Conservation (phyloP, 306 rosid species). For the Cyamopsis tetragonoloba region DNA sequence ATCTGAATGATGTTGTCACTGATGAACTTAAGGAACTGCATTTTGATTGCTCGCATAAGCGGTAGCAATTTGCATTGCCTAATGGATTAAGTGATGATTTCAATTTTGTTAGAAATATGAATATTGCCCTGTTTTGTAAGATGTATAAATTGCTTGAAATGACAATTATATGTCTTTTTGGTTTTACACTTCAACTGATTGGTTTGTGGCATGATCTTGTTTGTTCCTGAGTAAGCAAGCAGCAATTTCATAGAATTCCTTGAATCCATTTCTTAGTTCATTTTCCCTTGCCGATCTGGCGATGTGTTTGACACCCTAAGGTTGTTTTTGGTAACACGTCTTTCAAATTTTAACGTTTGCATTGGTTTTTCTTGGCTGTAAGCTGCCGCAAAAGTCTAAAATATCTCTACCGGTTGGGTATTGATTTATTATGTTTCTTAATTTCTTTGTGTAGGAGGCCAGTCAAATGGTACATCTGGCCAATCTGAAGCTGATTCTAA, state of each 20-base stretch:
- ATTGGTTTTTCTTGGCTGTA: conserved; percentile 6
- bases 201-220: neutral
- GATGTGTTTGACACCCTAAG: neutral
- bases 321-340: neutral
- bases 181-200: neutral
- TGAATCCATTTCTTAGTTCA: neutral
- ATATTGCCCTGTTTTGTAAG: neutral
- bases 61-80: neutral
- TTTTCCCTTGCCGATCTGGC: neutral
- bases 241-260: neutral
- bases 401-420: neutral
- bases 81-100: neutral
- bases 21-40: neutral
- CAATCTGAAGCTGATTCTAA: conserved; percentile 85
- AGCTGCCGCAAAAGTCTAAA: neutral
- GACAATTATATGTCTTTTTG: neutral
- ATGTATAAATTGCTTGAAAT: conserved; percentile 12
- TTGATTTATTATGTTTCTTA: conserved; percentile 22
- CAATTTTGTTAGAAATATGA: neutral
- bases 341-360: neutral
- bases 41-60: neutral
- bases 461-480: conserved; percentile 60
- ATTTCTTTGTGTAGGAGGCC: conserved; percentile 57
- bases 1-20: neutral
- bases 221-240: neutral